Conservation (phyloP, 441 rosid genomes). For the Omphalea diandra region DNA sequence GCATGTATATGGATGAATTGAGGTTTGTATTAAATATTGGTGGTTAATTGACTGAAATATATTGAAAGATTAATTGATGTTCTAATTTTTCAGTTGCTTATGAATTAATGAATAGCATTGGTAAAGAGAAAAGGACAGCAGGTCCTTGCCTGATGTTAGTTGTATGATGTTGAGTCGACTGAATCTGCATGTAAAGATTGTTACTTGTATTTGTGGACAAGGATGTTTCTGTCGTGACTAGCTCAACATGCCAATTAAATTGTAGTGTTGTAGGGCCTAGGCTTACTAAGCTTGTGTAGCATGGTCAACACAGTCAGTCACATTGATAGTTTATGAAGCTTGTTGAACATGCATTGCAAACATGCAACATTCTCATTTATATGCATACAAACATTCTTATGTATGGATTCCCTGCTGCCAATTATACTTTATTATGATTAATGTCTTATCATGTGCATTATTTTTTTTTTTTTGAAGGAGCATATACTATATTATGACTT, state of each 20-base stretch:
- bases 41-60: neutral
- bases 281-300: neutral
- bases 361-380: neutral
- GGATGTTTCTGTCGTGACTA: neutral
- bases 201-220: neutral
- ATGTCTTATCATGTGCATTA: neutral
- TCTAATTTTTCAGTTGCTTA: too few relatives aligned
- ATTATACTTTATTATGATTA: neutral
- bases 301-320: neutral
- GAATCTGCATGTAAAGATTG: neutral
- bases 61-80: too few relatives aligned
- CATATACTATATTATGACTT: neutral
- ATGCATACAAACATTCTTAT: neutral
- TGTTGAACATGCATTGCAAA: neutral
- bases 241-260: too few relatives aligned
- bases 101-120: too few relatives aligned
- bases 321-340: conserved; percentile 2
- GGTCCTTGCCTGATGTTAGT: neutral
- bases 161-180: neutral
- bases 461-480: too few relatives aligned
- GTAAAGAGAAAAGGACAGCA: neutral
- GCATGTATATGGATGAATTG: neutral
- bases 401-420: neutral
- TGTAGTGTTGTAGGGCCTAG: too few relatives aligned
- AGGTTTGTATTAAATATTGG: neutral